Conservation (phyloP, 2,329 filamentous ascomycete species). For the Trichoderma citrinoviride region DNA sequence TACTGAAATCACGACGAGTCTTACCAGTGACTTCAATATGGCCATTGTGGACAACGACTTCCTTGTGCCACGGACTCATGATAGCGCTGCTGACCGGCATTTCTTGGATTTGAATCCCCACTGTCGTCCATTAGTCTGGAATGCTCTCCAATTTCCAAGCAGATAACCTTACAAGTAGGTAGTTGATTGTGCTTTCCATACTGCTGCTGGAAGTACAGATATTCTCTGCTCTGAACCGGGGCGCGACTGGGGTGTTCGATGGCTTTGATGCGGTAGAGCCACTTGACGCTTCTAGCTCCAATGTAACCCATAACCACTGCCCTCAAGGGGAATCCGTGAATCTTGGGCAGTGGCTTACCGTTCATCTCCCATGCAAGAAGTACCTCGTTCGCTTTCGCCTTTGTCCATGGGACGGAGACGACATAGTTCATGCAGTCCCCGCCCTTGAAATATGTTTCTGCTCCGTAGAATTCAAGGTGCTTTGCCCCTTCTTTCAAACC, state of each 20-base stretch:
- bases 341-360: slow-evolving; percentile 58
- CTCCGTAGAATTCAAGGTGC: slow-evolving; percentile 67
- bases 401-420: slow-evolving; percentile 64
- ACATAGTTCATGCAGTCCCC: slow-evolving; percentile 63
- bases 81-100: slow-evolving; percentile 69
- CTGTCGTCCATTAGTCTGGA: slow-evolving; percentile 32
- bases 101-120: slow-evolving; percentile 66
- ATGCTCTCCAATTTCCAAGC: slow-evolving; percentile 30
- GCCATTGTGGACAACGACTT: slow-evolving; percentile 60
- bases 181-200: slow-evolving; percentile 62
- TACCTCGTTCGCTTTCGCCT: slow-evolving; percentile 65
- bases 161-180: neutral
- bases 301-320: slow-evolving; percentile 65
- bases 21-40: slow-evolving; percentile 39
- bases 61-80: slow-evolving; percentile 60
- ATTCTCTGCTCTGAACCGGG: slow-evolving; percentile 63
- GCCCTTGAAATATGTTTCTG: slow-evolving; percentile 72
- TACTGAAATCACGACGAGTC: neutral
- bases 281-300: slow-evolving; percentile 62
- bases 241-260: slow-evolving; percentile 55
- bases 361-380: slow-evolving; percentile 73
- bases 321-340: slow-evolving; percentile 64
- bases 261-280: slow-evolving; percentile 61
- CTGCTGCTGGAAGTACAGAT: slow-evolving; percentile 67
- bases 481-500: slow-evolving; percentile 53